Conservation (phyloP, 176 grass and related monocot species). For the Echinochloa phyllopogon region DNA sequence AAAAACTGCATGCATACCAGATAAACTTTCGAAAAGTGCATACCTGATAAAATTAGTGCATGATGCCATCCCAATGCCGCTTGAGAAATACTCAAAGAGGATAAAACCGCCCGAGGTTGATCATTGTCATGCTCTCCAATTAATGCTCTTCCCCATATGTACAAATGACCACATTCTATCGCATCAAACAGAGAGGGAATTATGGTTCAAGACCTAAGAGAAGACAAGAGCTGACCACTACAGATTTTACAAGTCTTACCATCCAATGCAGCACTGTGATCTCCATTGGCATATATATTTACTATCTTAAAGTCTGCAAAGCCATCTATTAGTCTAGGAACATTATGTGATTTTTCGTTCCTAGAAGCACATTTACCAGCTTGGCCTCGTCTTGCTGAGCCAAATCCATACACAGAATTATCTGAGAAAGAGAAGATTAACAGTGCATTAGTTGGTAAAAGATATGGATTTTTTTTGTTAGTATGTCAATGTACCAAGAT, state of each 20-base stretch:
- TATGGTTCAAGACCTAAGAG: slow-evolving; percentile 33
- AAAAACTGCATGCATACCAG: slow-evolving; percentile 53
- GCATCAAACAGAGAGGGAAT: slow-evolving; percentile 1
- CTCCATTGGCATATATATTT: slow-evolving; percentile 84
- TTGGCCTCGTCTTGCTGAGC: slow-evolving; percentile 81
- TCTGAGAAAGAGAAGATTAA: slow-evolving; percentile 52
- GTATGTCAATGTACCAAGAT: background rate
- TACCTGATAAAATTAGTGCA: slow-evolving; percentile 83
- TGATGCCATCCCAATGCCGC: slow-evolving; percentile 98
- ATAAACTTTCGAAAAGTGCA: slow-evolving; percentile 56
- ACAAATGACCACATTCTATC: slow-evolving; percentile 72
- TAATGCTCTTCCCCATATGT: slow-evolving; percentile 92
- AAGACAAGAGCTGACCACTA: background rate
- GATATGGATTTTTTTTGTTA: background rate
- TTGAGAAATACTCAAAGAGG: slow-evolving; percentile 63
- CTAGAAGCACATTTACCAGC: slow-evolving; percentile 59
- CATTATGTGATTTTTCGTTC: slow-evolving; percentile 55
- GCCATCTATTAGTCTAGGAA: slow-evolving; percentile 73
- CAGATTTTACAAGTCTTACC: slow-evolving; percentile 54
- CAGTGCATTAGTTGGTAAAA: slow-evolving; percentile 7
- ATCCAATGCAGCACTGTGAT: slow-evolving; percentile 91
- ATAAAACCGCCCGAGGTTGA: slow-evolving; percentile 52
- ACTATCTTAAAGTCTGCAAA: slow-evolving; percentile 62
- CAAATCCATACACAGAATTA: slow-evolving; percentile 81
- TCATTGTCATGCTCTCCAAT: slow-evolving; percentile 51